Percentiles rank a stretch among this genome's conserved stretches.
phyloP scores from a whole-genome alignment of 257 asterid genomes.

The Solanum boliviense region DNA sequence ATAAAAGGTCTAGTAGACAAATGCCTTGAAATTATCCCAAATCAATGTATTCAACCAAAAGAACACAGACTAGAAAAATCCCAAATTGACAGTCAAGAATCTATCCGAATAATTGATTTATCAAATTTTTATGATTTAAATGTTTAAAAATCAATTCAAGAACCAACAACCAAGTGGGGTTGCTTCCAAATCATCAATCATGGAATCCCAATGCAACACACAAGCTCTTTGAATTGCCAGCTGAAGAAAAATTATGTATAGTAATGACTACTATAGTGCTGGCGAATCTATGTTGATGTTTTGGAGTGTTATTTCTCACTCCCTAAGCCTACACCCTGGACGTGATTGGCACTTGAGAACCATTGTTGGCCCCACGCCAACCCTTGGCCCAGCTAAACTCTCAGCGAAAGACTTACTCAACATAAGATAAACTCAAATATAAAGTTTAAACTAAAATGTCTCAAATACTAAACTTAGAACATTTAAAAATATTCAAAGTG shows the following conservation, averaged over 20 bases:
- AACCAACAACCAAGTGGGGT: constrained; percentile 37
- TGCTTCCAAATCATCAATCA: constrained; percentile 48
- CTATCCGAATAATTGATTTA: constrained; percentile 36
- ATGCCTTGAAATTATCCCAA: too few relatives aligned
- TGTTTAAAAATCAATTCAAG: constrained; percentile 17
- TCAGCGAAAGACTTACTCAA: neutral
- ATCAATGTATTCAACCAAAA: too few relatives aligned
- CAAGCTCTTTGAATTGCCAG: constrained; percentile 30
- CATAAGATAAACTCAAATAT: too few relatives aligned
- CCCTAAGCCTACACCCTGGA: too few relatives aligned
- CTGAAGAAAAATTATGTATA: constrained; percentile 29
- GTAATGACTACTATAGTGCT: constrained; percentile 24
- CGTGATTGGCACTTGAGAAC: too few relatives aligned
- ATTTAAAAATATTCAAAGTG: neutral
- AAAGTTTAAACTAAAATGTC: neutral
- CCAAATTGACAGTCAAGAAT: constrained; percentile 1
- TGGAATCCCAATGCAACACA: constrained; percentile 32
- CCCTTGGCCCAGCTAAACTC: too few relatives aligned
- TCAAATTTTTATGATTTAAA: constrained; percentile 23
- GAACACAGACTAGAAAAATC: too few relatives aligned
- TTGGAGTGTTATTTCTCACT: neutral
- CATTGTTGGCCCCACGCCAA: too few relatives aligned
- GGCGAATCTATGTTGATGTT: constrained; percentile 17
- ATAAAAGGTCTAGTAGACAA: too few relatives aligned
- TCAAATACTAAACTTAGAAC: neutral